Evolutionary conservation across 2,329 filamentous ascomycete genomes (phyloP).

Genomic region (Xylariaceae sp.): DNA sequence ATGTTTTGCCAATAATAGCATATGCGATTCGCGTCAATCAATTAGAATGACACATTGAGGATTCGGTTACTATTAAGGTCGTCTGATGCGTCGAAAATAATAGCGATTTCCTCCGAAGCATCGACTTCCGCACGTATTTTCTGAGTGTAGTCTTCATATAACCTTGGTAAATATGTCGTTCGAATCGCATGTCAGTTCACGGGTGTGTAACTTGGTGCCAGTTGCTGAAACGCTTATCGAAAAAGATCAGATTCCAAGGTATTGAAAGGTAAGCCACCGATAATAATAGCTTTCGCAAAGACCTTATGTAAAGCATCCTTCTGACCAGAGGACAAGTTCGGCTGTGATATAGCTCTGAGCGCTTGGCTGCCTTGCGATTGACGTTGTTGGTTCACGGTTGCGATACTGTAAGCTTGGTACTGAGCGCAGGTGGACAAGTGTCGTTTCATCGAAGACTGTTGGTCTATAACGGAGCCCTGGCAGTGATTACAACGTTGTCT

Average conservation of each 20-base stretch:
- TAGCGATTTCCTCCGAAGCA: background rate
- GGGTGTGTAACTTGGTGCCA: background rate
- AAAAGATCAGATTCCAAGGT: background rate
- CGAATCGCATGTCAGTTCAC: background rate
- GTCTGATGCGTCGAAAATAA: background rate
- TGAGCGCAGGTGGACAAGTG: background rate
- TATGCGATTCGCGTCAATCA: background rate
- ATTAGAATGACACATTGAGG: background rate
- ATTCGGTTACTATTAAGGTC: background rate
- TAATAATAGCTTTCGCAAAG: background rate
- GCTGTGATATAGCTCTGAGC: background rate
- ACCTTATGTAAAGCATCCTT: background rate
- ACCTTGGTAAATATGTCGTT: background rate
- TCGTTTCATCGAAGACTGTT: background rate
- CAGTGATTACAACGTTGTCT: background rate
- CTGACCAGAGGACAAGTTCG: background rate
- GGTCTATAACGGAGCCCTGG: background rate
- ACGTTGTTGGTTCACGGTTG: background rate
- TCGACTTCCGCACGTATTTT: background rate
- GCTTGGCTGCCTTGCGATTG: background rate
- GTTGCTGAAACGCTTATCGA: background rate
- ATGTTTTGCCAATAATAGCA: slow-evolving; percentile 1
- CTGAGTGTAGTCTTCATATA: background rate
- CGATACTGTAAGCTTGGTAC: background rate
- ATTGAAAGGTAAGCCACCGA: background rate